Conservation (phyloP, 1,139 yeast species). For the Candida dubliniensis region DNA sequence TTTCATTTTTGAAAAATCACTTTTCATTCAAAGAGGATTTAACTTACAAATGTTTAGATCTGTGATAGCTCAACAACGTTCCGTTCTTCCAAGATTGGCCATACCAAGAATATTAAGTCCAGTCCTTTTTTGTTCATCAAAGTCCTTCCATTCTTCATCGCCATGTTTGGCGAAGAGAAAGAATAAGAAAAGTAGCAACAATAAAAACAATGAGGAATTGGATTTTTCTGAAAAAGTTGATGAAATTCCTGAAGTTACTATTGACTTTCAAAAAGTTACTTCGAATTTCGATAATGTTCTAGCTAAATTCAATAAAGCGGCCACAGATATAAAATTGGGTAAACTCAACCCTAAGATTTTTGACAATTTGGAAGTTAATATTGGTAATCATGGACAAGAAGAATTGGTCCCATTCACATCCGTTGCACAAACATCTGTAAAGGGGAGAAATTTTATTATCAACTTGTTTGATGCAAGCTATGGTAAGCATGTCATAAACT, state of each 20-base stretch:
- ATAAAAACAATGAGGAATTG: slow-evolving; percentile 18
- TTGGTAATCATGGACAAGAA: slow-evolving; percentile 30
- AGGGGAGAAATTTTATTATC: slow-evolving; percentile 67
- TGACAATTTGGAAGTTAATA: slow-evolving; percentile 55
- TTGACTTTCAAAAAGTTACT: slow-evolving; percentile 45
- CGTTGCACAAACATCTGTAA: slow-evolving; percentile 73
- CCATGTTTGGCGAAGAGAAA: slow-evolving; percentile 14
- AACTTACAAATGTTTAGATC: slow-evolving; percentile 7
- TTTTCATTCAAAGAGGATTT: background rate
- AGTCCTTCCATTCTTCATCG: slow-evolving; percentile 2
- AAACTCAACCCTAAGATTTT: slow-evolving; percentile 66
- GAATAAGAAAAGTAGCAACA: slow-evolving; percentile 19
- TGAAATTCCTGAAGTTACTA: slow-evolving; percentile 16
- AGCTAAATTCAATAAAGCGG: slow-evolving; percentile 52
- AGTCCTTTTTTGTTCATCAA: background rate
- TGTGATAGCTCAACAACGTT: background rate
- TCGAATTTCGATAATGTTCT: slow-evolving; percentile 49
- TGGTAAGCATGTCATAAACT: slow-evolving; percentile 64
- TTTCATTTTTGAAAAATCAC: background rate
- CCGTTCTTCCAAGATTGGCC: background rate
- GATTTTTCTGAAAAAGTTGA: slow-evolving; percentile 15
- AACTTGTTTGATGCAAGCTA: slow-evolving; percentile 84
- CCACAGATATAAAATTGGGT: slow-evolving; percentile 67
- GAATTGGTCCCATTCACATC: slow-evolving; percentile 51
- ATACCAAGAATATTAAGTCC: background rate